Evolutionary conservation across 1,284 basidiomycete genomes (phyloP), one percentile per base, ranked within the genome.

Genomic region (Cryptococcus depauperatus): DNA sequence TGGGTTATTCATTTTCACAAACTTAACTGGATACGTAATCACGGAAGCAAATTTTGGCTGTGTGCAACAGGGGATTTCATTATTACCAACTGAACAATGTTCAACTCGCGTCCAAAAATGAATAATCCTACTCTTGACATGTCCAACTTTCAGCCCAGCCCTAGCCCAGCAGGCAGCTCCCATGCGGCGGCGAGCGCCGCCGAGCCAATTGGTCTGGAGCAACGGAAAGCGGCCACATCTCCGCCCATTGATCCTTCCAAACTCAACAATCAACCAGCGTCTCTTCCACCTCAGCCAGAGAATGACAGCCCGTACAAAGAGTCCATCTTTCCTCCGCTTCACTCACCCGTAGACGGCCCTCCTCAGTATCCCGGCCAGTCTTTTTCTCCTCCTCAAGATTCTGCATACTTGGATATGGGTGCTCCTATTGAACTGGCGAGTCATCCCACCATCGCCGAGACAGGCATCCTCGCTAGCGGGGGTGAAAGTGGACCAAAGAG

Each of bases 361-460:
- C n/a, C 26, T 16, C 27, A 21, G 16, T 8, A 19, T 1, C 16
- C 25, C 2, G 28, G 18, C 9, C 32, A 26, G 22, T 19, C 29
- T 11, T 6, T 11, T 13, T 37, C 1, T 42, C 27, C 28, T 11
- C 28, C 41, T 32, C n/a, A 35, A 10, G 57, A 60, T 27, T 62
- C 62, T 26, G 57, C 54, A 4, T 66, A 65, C 47, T 56, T 66
- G 47, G 61, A 64, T 35, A 48, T 39, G 7, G 51, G 50, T 5
- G 22, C 43, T 5, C 48, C 49, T 0, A 34, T 46, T n/a, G 57
- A 60, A 38, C 54, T 51, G 8, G 43, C 62, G 3, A 53, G 54
- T 3, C 56, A 59, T 47, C 66, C 66, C 7, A 68, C 66, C 2
- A 54, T 68, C n/a, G 66, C 66, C 10, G 66, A 68, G 48, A 68